phyloP scores from a whole-genome alignment of 371 early-diverging fungal species.

The Mucor irregularis region DNA sequence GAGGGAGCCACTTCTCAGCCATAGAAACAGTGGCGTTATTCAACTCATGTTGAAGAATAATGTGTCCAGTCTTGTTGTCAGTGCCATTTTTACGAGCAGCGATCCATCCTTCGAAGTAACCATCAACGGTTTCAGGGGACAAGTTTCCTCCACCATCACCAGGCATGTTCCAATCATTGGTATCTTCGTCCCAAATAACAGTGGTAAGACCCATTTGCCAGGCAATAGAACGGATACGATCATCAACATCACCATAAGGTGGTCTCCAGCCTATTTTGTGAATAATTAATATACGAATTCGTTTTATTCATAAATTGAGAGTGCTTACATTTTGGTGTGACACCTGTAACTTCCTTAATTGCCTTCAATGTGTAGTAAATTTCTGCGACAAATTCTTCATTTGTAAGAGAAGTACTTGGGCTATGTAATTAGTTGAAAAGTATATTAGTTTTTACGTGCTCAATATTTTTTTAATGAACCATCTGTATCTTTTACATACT shows the following conservation, averaged over 20 bases:
- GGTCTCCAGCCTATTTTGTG: slow-evolving; percentile 64
- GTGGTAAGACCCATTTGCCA: slow-evolving; percentile 56
- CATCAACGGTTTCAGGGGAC: slow-evolving; percentile 34
- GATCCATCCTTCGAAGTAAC: slow-evolving; percentile 47
- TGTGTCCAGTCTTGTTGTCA: slow-evolving; percentile 39
- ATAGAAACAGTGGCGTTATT: slow-evolving; percentile 44
- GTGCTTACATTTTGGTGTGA: slow-evolving; percentile 57
- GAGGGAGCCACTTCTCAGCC: slow-evolving; percentile 49
- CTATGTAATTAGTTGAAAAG: too few relatives aligned
- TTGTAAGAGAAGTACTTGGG: slow-evolving; percentile 53
- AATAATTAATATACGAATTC: too few relatives aligned
- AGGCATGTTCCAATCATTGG: slow-evolving; percentile 42
- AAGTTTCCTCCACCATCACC: slow-evolving; percentile 41
- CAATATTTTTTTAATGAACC: too few relatives aligned
- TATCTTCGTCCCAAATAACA: slow-evolving; percentile 40
- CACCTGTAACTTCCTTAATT: slow-evolving; percentile 57
- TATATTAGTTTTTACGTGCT: too few relatives aligned
- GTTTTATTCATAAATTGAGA: too few relatives aligned
- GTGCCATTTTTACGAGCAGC: slow-evolving; percentile 33
- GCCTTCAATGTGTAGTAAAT: slow-evolving; percentile 52
- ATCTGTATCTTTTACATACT: too few relatives aligned
- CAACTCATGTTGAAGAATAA: slow-evolving; percentile 52
- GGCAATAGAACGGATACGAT: slow-evolving; percentile 54
- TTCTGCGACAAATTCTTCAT: slow-evolving; percentile 60
- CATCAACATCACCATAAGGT: slow-evolving; percentile 58